phyloP scores from a whole-genome alignment of 1,284 basidiomycete species.

The Chondrostereum purpureum region DNA sequence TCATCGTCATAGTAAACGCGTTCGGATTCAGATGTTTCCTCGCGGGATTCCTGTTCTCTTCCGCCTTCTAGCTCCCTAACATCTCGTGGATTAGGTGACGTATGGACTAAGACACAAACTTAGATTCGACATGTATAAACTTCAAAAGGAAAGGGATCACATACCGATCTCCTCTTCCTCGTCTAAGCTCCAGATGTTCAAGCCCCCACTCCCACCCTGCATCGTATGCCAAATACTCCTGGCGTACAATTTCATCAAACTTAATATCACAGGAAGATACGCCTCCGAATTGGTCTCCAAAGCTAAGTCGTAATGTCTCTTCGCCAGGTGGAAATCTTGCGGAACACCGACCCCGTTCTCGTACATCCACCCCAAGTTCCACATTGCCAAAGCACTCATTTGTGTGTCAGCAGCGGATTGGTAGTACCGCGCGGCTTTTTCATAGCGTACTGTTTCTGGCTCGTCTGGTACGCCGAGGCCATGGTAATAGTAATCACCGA shows the following conservation, averaged over 20 bases:
- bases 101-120: no score
- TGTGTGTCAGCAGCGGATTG: conserved; percentile 90
- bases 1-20: conserved; percentile 36
- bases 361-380: conserved; percentile 99
- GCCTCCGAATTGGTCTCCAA: conserved; percentile 84
- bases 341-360: conserved; percentile 92
- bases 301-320: conserved; percentile 91
- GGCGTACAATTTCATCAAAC: conserved; percentile 76
- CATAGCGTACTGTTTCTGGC: conserved; percentile 55
- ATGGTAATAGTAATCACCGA: conserved; percentile 93
- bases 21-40: conserved; percentile 19
- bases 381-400: conserved; percentile 90
- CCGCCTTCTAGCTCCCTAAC: conserved; percentile 29
- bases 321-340: conserved; percentile 94
- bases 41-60: conserved; percentile 16
- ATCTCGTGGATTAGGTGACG: conserved; percentile 18
- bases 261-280: conserved; percentile 81
- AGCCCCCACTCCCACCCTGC: conserved; percentile 58
- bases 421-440: conserved; percentile 91
- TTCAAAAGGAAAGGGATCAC: conserved; percentile 7
- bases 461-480: conserved; percentile 71
- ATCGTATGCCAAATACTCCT: conserved; percentile 82
- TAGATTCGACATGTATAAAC: neutral
- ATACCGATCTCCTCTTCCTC: conserved; percentile 41
- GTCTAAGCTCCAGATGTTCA: conserved; percentile 56